Evolutionary conservation across 73 alveolate species (phyloP).

Genomic region (Uronychia setigera): DNA sequence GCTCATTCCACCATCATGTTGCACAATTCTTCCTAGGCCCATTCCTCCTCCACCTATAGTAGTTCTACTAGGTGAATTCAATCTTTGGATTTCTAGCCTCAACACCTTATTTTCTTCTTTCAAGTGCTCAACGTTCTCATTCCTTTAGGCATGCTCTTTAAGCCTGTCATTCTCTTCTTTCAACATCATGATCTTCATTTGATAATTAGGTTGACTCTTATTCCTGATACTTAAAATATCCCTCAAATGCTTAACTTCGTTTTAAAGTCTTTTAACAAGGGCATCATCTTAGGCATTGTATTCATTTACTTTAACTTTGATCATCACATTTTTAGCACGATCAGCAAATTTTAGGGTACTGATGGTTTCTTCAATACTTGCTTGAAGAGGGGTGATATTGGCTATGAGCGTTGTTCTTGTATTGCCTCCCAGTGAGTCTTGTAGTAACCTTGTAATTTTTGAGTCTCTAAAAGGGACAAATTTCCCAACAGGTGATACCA

Average conservation of each 20-base stretch:
- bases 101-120: constrained; percentile 48
- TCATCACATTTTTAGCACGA: constrained; percentile 77
- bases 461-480: constrained; percentile 88
- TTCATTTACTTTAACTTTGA: constrained; percentile 40
- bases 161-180: constrained; percentile 55
- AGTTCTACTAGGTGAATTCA: constrained; percentile 2
- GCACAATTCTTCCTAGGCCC: too few species aligned
- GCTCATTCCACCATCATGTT: too few species aligned
- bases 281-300: constrained; percentile 59
- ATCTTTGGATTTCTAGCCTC: constrained; percentile 50
- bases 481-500: constrained; percentile 26
- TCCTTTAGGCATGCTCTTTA: constrained; percentile 19
- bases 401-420: constrained; percentile 80
- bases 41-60: neutral
- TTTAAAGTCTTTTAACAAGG: constrained; percentile 46
- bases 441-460: constrained; percentile 78
- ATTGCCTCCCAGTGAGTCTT: constrained; percentile 90
- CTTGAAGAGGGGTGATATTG: constrained; percentile 77
- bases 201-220: constrained; percentile 23
- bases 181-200: constrained; percentile 19
- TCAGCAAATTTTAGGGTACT: constrained; percentile 91
- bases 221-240: constrained; percentile 41
- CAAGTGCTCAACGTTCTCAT: constrained; percentile 32
- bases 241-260: constrained; percentile 55
- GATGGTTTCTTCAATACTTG: constrained; percentile 84